These are phyloP conservation scores for Zhuliangozyma parablackwelliae DNA, from an alignment of 1,139 yeast species.

Conservation along the genomic window DNA sequence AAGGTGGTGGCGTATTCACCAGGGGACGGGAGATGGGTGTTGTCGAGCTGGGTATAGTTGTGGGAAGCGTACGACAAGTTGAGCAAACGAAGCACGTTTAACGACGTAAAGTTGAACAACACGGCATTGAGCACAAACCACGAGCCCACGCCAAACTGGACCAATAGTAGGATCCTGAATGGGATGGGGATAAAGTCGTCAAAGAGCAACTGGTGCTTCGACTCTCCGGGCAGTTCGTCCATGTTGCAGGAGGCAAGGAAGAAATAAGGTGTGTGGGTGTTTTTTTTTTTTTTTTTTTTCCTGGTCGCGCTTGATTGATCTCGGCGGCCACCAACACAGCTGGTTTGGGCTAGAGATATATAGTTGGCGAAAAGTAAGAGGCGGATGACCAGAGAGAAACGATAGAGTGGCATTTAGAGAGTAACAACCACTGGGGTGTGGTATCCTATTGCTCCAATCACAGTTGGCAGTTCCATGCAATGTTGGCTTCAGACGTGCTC, in stretches of 20 bases:
- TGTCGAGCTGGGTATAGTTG: conserved; percentile 29
- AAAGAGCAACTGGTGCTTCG: conserved; percentile 13
- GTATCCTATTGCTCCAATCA: too few relatives aligned
- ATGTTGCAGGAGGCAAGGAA: conserved; percentile 3
- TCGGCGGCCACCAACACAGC: too few relatives aligned
- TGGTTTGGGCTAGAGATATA: too few relatives aligned
- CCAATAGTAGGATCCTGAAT: conserved; percentile 28
- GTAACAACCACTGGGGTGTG: background rate
- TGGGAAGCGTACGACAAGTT: conserved; percentile 37
- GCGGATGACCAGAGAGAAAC: background rate
- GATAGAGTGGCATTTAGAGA: background rate
- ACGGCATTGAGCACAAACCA: conserved; percentile 32
- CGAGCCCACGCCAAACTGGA: conserved; percentile 29
- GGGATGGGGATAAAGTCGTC: conserved; percentile 35
- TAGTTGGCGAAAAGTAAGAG: too few relatives aligned
- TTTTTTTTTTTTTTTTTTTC: background rate
- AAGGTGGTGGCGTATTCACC: conserved; percentile 34
- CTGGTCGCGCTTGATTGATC: too few relatives aligned
- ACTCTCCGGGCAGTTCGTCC: conserved; percentile 9
- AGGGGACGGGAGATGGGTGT: conserved; percentile 12
- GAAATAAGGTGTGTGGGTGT: background rate
- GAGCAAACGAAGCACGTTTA: conserved; percentile 35
- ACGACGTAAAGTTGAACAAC: conserved; percentile 18
- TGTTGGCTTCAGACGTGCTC: conserved; percentile 18
- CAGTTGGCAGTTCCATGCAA: too few relatives aligned